Evolutionary conservation across 148 eudicot species (phyloP).

Genomic region (Mesembryanthemum crystallinum): DNA sequence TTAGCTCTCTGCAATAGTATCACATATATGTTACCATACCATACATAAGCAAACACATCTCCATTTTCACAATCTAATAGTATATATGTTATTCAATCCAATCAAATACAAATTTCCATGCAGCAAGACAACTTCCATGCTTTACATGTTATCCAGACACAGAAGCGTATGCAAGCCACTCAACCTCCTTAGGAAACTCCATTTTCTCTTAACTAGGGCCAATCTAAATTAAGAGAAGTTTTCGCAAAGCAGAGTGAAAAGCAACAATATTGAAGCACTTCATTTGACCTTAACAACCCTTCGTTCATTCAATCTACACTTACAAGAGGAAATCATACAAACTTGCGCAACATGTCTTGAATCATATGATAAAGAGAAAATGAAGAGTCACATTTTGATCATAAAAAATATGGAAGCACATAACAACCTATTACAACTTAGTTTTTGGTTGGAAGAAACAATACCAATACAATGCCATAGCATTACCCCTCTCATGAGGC

Average conservation of each 20-base stretch:
- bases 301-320: too few relatives aligned
- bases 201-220: neutral
- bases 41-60: neutral
- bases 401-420: neutral
- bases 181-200: neutral
- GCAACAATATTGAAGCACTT: neutral
- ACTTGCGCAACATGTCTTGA: neutral
- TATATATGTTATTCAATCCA: neutral
- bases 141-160: neutral
- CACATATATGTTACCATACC: neutral
- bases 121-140: neutral
- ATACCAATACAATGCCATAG: neutral
- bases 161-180: neutral
- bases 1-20: conserved; percentile 55
- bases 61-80: neutral
- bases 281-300: neutral
- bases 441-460: neutral
- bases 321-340: neutral
- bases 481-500: neutral
- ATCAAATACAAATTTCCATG: neutral
- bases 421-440: neutral
- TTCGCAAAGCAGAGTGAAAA: too few relatives aligned
- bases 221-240: neutral
- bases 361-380: too few relatives aligned
- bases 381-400: neutral